Base-by-base conservation (phyloP, 129 eudicot genomes). In the Rutidosis leptorrhynchoides region DNA sequence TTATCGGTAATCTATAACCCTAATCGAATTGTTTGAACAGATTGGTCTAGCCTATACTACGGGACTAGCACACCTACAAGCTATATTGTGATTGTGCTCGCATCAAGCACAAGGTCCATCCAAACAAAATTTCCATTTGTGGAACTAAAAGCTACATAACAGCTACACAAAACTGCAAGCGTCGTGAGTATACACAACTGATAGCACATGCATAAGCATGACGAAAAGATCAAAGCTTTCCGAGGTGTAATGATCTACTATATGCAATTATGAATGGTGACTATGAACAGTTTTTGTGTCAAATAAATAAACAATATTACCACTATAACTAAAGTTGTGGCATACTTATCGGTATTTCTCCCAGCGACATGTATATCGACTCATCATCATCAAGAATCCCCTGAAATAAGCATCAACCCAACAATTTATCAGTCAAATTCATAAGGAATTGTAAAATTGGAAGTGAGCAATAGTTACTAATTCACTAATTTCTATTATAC, bases 331-430 rank as follows among this genome's bases (percentile, higher is more conserved):
- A 83, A 82, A 75, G 76, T 57, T 76, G 65, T 79, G 79, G 84
- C 96, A 82, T 94, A 94, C 99, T 86, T 89, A 89, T 77, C 74
- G 99, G 99, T 78, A 92, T 92, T 82, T 92, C 98, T 80, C 87
- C 96, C 74, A 92, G 54, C 15, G 98, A 85, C 98, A 88, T 92
- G 73, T 88, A 92, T 67, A 91, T 91, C 17, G 90, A 77, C 74
- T 92, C 98, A 65, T 88, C 98, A 46, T 92, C 98, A 48, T 87
- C 93, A 62, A 88, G 96, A 67, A 88, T 85, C 32, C 72, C 97
- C 99, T 94, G 93, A 75, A 83, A 81, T 57, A 60, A 54, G 24
- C 67, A 71, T 65, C 71, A 81, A 56, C 12, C 15, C 24, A 24
- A 19, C 6, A 27, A 73, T 20, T 66, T 45, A 64, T 40, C 65